A percentile compares a stretch with the other conserved stretches of the same genome.
Conservation (phyloP, 2,329 filamentous ascomycete species). For the Pestalotiopsis sp. region DNA sequence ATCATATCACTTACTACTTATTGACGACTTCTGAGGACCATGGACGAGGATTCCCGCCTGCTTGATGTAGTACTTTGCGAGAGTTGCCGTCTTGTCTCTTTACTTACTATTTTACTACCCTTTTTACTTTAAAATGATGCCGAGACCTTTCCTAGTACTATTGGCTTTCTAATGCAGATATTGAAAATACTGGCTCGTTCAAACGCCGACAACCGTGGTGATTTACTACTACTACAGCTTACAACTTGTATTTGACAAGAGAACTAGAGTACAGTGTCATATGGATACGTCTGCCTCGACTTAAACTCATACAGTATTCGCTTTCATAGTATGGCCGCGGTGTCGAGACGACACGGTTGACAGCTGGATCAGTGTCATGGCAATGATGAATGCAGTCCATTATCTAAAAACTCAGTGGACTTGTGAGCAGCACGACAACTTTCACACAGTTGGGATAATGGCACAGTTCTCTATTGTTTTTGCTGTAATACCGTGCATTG, state of each 20-base stretch:
- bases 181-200: slow-evolving; percentile 36
- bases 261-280: too few species aligned
- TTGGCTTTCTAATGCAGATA: slow-evolving; percentile 67
- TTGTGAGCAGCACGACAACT: too few species aligned
- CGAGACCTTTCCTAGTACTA: slow-evolving; percentile 54
- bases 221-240: background rate
- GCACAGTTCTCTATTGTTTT: too few species aligned
- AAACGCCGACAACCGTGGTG: background rate
- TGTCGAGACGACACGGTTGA: background rate
- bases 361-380: too few species aligned
- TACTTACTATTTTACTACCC: slow-evolving; percentile 25
- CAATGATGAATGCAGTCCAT: too few species aligned
- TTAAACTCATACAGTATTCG: background rate
- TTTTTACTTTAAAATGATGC: slow-evolving; percentile 32
- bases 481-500: too few species aligned
- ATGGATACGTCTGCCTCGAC: too few species aligned
- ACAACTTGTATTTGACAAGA: background rate
- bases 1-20: slow-evolving; percentile 20
- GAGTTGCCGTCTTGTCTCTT: slow-evolving; percentile 30
- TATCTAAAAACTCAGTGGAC: too few species aligned
- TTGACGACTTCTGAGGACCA: slow-evolving; percentile 19
- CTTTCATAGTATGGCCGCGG: background rate
- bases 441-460: too few species aligned
- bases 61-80: slow-evolving; percentile 27
- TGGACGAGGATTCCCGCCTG: slow-evolving; percentile 22